A percentile compares a stretch with the other conserved stretches of the same genome.
These are phyloP conservation scores for Biscogniauxia sp. DNA, from an alignment of 2,329 filamentous ascomycete genomes.

Conservation along the genomic window DNA sequence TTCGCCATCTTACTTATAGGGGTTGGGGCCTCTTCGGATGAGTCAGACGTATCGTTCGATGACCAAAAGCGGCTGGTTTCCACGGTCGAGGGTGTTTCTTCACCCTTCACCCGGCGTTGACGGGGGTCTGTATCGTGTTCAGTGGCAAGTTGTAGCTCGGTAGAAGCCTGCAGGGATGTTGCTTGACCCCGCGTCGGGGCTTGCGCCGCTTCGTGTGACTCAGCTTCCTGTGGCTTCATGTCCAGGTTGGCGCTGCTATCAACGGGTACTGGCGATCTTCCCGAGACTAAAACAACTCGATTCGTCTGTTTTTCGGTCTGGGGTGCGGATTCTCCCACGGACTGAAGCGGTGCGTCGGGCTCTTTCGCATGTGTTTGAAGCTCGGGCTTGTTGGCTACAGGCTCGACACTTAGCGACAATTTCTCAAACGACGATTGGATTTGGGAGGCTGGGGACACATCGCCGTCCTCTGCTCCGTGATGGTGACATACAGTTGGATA, in stretches of 20 bases:
- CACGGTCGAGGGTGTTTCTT: constrained; percentile 15
- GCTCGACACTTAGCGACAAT: constrained; percentile 33
- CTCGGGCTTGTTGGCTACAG: constrained; percentile 27
- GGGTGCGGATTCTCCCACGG: constrained; percentile 25
- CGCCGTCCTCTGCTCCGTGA: constrained; percentile 20
- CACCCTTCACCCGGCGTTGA: constrained; percentile 9
- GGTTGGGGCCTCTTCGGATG: constrained; percentile 2
- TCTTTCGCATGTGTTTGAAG: constrained; percentile 19
- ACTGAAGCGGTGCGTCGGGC: constrained; percentile 23
- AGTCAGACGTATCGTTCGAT: constrained; percentile 9
- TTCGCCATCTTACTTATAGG: constrained; percentile 12
- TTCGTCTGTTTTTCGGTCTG: constrained; percentile 13
- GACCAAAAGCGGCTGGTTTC: constrained; percentile 8
- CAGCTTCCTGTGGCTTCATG: constrained; percentile 8
- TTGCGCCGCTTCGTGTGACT: constrained; percentile 11
- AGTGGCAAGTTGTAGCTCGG: neutral
- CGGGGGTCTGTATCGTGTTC: neutral
- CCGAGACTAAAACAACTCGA: constrained; percentile 14
- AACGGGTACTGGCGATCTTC: neutral
- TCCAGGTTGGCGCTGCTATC: no score
- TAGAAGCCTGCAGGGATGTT: neutral
- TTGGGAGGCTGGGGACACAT: constrained; percentile 23
- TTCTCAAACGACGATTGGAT: constrained; percentile 34
- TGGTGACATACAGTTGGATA: constrained; percentile 30
- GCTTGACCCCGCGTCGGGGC: neutral